phyloP scores from a whole-genome alignment of 495 filamentous ascomycete genomes.

The Trypethelium eluteriae region DNA sequence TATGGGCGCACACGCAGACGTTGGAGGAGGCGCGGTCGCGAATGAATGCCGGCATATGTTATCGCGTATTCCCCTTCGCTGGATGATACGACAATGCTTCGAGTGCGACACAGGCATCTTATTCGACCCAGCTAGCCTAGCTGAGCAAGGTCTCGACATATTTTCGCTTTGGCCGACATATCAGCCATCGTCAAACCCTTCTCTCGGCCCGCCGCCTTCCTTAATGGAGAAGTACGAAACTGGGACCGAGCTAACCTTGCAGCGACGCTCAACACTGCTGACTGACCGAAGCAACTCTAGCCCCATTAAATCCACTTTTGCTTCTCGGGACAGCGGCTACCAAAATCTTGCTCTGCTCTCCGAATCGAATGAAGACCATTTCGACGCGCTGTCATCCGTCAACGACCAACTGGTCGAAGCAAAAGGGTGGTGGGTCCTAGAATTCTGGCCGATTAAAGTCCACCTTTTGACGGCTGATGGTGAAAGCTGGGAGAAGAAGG shows the following conservation, averaged over 20 bases:
- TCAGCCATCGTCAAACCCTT: slow-evolving; percentile 18
- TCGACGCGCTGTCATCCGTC: slow-evolving; percentile 30
- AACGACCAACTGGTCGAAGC: slow-evolving; percentile 31
- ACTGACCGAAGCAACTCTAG: slow-evolving; percentile 11
- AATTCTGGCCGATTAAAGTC: slow-evolving; percentile 38
- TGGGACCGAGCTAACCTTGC: slow-evolving; percentile 17
- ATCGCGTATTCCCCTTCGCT: slow-evolving; percentile 38
- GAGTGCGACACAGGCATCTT: slow-evolving; percentile 38
- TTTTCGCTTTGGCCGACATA: slow-evolving; percentile 31
- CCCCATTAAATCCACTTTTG: neutral
- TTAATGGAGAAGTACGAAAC: slow-evolving; percentile 27
- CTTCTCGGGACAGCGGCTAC: neutral
- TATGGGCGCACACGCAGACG: slow-evolving; percentile 33
- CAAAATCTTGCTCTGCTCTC: slow-evolving; percentile 25
- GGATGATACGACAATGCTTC: slow-evolving; percentile 40
- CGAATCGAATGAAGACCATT: slow-evolving; percentile 36
- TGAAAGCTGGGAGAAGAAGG: slow-evolving; percentile 31
- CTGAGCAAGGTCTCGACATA: slow-evolving; percentile 34
- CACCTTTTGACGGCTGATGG: slow-evolving; percentile 21
- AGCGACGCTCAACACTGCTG: slow-evolving; percentile 17
- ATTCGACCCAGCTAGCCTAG: slow-evolving; percentile 29
- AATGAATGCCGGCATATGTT: slow-evolving; percentile 42
- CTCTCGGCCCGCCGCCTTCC: slow-evolving; percentile 24
- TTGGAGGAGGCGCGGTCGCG: slow-evolving; percentile 34
- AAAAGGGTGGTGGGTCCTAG: slow-evolving; percentile 37